Evolutionary conservation across 2,329 filamentous ascomycete genomes (phyloP).

Genomic region (Coccinonectria pachysandricola): DNA sequence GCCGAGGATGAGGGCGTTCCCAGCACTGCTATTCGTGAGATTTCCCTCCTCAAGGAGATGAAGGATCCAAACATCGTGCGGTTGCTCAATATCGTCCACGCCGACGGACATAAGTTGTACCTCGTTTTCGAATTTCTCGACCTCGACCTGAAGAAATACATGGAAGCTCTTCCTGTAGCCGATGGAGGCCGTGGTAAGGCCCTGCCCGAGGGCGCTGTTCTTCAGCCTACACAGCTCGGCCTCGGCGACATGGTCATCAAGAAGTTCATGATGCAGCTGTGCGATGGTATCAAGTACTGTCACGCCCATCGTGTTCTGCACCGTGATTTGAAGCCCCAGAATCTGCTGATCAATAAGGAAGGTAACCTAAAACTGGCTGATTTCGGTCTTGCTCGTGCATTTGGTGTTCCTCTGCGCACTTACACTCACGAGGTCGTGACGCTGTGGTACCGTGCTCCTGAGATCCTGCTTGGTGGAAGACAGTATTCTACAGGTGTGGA

Average conservation of each 20-base stretch:
- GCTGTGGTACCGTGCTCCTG: constrained; percentile 83
- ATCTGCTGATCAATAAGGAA: constrained; percentile 74
- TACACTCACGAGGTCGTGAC: constrained; percentile 96
- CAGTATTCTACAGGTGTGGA: constrained; percentile 92
- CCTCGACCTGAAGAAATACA: constrained; percentile 89
- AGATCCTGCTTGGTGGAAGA: constrained; percentile 80
- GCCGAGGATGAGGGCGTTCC: constrained; percentile 92
- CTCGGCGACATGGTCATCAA: constrained; percentile 75
- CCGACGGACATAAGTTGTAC: constrained; percentile 90
- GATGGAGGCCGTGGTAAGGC: constrained; percentile 80
- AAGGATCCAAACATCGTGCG: constrained; percentile 82
- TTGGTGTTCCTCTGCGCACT: constrained; percentile 80
- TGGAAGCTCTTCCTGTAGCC: constrained; percentile 77
- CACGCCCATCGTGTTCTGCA: constrained; percentile 82
- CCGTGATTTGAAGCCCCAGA: constrained; percentile 84
- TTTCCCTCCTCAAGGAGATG: constrained; percentile 91
- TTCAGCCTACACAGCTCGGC: constrained; percentile 55
- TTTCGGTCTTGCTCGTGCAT: constrained; percentile 81
- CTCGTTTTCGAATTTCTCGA: constrained; percentile 89
- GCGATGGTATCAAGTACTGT: constrained; percentile 77
- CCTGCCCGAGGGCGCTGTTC: constrained; percentile 64
- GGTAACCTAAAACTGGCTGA: constrained; percentile 86
- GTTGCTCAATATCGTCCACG: constrained; percentile 85
- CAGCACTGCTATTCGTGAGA: constrained; percentile 87
- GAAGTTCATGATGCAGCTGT: constrained; percentile 85